A percentile compares a stretch with the other conserved stretches of the same genome.
Evolutionary conservation across 78 protist species (phyloP).

Genomic region (Dictyostelium intermedium): DNA sequence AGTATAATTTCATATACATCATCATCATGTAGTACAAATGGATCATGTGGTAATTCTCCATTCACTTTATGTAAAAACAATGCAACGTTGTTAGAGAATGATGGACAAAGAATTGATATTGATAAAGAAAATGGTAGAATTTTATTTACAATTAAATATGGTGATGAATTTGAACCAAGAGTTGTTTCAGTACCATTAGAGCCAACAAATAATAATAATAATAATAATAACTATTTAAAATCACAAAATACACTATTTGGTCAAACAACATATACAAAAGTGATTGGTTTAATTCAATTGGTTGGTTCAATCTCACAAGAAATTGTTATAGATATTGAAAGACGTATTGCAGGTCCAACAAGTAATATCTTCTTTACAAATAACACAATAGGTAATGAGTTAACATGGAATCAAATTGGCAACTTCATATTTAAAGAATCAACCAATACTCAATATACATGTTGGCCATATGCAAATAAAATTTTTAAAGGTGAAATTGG

Average conservation of each 20-base stretch:
- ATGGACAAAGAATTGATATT: background rate
- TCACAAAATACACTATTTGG: background rate
- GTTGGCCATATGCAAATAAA: background rate
- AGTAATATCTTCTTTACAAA: background rate
- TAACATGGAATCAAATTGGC: background rate
- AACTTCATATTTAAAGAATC: background rate
- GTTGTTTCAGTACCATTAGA: background rate
- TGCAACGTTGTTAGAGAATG: background rate
- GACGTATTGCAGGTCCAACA: background rate
- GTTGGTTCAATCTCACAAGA: background rate
- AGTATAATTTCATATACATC: background rate
- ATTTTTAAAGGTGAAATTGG: background rate
- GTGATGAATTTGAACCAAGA: constrained; percentile 13
- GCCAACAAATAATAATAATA: background rate
- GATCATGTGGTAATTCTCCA: background rate
- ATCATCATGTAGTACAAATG: background rate
- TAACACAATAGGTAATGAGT: background rate
- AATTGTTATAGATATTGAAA: background rate
- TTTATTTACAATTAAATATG: background rate
- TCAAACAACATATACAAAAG: background rate
- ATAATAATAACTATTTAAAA: background rate
- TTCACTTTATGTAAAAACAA: background rate
- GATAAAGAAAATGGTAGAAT: background rate
- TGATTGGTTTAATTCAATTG: background rate
- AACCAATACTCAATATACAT: background rate